Evolutionary conservation across 371 early-diverging fungal genomes (phyloP), one percentile per base, ranked within the genome.

Genomic region (Rhizopus stolonifer): DNA sequence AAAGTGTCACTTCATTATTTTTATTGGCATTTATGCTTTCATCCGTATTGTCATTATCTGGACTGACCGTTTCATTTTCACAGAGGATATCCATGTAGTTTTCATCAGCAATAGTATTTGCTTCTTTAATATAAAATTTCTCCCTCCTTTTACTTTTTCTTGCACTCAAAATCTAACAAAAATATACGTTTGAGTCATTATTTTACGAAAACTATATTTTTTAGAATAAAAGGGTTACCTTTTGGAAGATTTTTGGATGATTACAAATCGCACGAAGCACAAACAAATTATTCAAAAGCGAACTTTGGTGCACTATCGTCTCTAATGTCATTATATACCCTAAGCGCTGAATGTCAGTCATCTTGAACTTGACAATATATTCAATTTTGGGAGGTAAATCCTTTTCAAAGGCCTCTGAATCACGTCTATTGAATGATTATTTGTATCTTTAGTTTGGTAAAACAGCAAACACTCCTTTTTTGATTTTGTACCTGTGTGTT

Each of bases 321-420:
- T 56, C 39, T 14, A 73, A 14, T 8, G 64, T 31, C 33, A 54
- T 72, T 4, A 39, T 48, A 56, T 91, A 91, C 36, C 84, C 45
- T 22, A 57, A 25, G 17, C 55, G 54, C 52, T 94, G 92, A 34
- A 80, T 15, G 0, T 44, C 33, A 3, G 81, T 77, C 39, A 91
- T 61, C 42, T 74, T 73, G 47, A 85, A 86, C 4, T 67, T 54
- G n/a, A 94, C 72, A 4, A 83, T 62, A 52, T 79, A 88, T 62
- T 94, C 94, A 10, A 55, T 67, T 56, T 90, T 92, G 23, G 54
- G 64, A 2, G 89, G 89, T 8, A 94, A 67, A 14, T 83, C 80
- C 5, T 61, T 46, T 9, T 60, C 54, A 52, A 92, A 55, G 3
- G 84, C 59, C 0, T 47, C 29, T 0, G 68, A 63, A 46, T 85